Percentiles rank a stretch among this genome's conserved stretches.
phyloP scores from a whole-genome alignment of 345 rosid genomes.

The Mangifera indica region DNA sequence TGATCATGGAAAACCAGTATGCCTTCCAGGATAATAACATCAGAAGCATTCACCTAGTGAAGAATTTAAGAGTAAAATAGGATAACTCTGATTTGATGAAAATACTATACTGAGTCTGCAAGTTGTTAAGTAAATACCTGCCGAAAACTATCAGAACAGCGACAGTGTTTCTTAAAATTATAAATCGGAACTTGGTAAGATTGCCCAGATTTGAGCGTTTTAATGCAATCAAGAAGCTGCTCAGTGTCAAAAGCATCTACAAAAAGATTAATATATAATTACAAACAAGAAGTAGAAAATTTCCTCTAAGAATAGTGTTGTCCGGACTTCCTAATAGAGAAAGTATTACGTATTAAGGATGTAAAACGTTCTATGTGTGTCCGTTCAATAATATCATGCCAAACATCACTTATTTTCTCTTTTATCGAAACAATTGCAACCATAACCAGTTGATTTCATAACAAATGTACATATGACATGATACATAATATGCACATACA shows the following conservation, averaged over 20 bases:
- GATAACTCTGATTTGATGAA: not conserved
- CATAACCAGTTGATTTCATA: too few relatives aligned
- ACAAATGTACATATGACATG: too few relatives aligned
- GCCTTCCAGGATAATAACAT: constrained; percentile 97
- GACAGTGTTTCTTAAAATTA: constrained; percentile 86
- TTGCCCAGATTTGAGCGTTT: constrained; percentile 71
- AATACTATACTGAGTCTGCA: not conserved
- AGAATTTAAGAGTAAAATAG: not conserved
- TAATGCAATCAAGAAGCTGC: constrained; percentile 85
- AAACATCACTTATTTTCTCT: too few relatives aligned
- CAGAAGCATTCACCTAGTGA: constrained; percentile 87
- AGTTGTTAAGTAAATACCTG: constrained; percentile 47
- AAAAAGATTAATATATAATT: not conserved
- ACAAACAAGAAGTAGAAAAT: not conserved
- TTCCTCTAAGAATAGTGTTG: not conserved
- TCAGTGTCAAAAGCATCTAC: constrained; percentile 97
- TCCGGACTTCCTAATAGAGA: too few relatives aligned
- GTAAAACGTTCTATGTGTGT: too few relatives aligned
- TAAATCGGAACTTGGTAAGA: constrained; percentile 87
- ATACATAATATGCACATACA: too few relatives aligned
- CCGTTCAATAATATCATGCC: too few relatives aligned
- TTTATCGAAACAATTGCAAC: too few relatives aligned
- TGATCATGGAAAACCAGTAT: constrained; percentile 93
- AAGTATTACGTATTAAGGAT: too few relatives aligned
- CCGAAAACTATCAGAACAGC: constrained; percentile 77